Percentiles rank a stretch among this genome's conserved stretches.
These are phyloP conservation scores for Galerina sulciceps DNA, from an alignment of 768 basidiomycete species.

Conservation along the genomic window DNA sequence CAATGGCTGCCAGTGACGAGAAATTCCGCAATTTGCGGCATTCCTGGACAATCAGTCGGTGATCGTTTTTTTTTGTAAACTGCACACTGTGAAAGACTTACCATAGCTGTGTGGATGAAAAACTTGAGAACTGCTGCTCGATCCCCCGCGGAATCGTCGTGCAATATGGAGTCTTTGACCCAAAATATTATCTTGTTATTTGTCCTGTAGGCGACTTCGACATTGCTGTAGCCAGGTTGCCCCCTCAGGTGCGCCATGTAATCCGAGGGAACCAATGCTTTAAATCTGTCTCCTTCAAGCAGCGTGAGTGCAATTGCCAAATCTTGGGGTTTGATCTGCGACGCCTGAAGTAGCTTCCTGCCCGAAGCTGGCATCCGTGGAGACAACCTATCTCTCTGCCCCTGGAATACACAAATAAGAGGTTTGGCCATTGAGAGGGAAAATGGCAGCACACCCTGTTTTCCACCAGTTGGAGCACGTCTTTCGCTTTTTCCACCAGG, in stretches of 20 bases:
- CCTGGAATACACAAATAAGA: conserved; percentile 6
- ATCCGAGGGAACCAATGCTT: conserved; percentile 41
- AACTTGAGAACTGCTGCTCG: conserved; percentile 46
- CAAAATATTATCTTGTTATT: conserved; percentile 45
- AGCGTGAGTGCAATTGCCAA: conserved; percentile 48
- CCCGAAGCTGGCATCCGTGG: conserved; percentile 18
- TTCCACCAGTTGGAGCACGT: conserved; percentile 33
- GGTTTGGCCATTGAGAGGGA: not conserved
- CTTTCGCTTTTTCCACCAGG: conserved; percentile 36
- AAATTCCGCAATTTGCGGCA: conserved; percentile 49
- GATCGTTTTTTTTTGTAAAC: not conserved
- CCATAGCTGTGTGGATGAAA: conserved; percentile 46
- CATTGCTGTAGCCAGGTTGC: conserved; percentile 31
- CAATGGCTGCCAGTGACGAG: conserved; percentile 45
- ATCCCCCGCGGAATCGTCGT: conserved; percentile 37
- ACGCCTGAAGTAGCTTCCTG: conserved; percentile 30
- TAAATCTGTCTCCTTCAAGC: conserved; percentile 46
- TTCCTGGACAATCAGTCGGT: conserved; percentile 36
- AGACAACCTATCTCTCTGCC: conserved; percentile 7
- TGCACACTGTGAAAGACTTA: conserved; percentile 19
- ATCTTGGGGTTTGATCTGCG: conserved; percentile 40
- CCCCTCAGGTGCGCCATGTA: conserved; percentile 43
- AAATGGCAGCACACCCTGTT: conserved; percentile 25
- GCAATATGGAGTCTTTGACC: conserved; percentile 44
- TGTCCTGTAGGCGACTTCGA: conserved; percentile 35